A percentile compares a stretch with the other conserved stretches of the same genome.
phyloP scores from a whole-genome alignment of 1,284 basidiomycete genomes.

The Moesziomyces sp. region DNA sequence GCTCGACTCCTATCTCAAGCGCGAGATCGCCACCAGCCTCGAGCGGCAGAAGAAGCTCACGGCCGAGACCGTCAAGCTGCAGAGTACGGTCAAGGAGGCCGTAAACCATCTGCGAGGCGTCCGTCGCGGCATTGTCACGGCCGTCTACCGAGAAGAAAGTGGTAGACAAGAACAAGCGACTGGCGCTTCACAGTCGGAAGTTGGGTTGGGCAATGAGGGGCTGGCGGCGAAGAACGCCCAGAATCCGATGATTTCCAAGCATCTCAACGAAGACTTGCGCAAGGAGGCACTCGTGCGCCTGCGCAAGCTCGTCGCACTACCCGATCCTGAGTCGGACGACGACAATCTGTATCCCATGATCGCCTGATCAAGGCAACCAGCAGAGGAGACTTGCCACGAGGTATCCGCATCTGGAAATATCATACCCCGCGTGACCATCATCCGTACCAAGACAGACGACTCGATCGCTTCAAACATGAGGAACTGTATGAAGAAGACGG shows the following conservation, averaged over 20 bases:
- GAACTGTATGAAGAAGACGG: no score
- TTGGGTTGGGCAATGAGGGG: constrained; percentile 2
- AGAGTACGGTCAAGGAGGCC: constrained; percentile 15
- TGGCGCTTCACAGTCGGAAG: not conserved
- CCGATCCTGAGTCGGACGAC: constrained; percentile 42
- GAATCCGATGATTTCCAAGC: constrained; percentile 41
- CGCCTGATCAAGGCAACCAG: constrained; percentile 7
- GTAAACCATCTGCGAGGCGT: constrained; percentile 16
- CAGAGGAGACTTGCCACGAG: not conserved
- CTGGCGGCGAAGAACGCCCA: constrained; percentile 21
- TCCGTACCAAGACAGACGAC: no score
- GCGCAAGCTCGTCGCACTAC: constrained; percentile 26
- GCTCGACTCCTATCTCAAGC: constrained; percentile 39
- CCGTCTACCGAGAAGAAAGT: constrained; percentile 16
- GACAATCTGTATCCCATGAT: constrained; percentile 44
- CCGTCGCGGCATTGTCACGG: constrained; percentile 23
- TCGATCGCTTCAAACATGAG: no score
- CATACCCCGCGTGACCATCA: no score
- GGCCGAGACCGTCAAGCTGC: constrained; percentile 23
- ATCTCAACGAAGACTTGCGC: constrained; percentile 37
- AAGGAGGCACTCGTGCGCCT: constrained; percentile 35
- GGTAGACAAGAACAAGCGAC: not conserved
- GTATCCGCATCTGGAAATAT: not conserved
- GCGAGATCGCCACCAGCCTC: constrained; percentile 40
- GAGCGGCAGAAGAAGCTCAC: constrained; percentile 41